phyloP scores from a whole-genome alignment of 495 filamentous ascomycete genomes.

The Hypomontagnella submonticulosa region DNA sequence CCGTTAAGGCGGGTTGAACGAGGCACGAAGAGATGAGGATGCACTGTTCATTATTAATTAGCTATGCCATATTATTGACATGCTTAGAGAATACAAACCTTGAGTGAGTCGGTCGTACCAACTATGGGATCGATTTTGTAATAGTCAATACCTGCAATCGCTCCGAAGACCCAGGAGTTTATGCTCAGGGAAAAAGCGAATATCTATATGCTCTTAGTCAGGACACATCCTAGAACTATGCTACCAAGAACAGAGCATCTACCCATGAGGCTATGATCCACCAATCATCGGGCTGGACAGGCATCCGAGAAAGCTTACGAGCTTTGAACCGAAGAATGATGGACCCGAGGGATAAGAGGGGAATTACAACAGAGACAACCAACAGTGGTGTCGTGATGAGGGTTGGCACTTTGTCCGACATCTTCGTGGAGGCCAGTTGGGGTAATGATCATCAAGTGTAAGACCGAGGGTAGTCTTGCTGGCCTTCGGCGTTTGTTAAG shows the following conservation, averaged over 20 bases:
- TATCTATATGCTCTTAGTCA: no score
- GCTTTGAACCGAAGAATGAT: background rate
- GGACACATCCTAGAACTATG: no score
- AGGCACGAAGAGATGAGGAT: background rate
- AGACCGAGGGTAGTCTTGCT: no score
- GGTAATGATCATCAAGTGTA: no score
- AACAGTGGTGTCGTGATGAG: background rate
- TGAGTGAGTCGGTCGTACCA: background rate
- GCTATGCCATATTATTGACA: no score
- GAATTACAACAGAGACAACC: slow-evolving; percentile 5
- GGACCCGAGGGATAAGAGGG: background rate
- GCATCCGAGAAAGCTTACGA: background rate
- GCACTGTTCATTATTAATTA: no score
- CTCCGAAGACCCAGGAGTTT: background rate
- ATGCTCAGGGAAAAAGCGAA: slow-evolving; percentile 2
- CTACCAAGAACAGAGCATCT: no score
- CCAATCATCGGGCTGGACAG: background rate
- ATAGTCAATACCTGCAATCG: background rate
- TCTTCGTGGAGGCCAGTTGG: no score
- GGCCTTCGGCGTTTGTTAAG: no score
- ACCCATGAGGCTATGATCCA: slow-evolving; percentile 10
- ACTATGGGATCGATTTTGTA: background rate
- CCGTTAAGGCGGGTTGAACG: background rate
- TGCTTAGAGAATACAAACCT: background rate
- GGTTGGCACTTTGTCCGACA: no score